Evolutionary conservation across 768 basidiomycete species (phyloP), one percentile per base, ranked within the genome.

Genomic region (Podaxis rugospora): DNA sequence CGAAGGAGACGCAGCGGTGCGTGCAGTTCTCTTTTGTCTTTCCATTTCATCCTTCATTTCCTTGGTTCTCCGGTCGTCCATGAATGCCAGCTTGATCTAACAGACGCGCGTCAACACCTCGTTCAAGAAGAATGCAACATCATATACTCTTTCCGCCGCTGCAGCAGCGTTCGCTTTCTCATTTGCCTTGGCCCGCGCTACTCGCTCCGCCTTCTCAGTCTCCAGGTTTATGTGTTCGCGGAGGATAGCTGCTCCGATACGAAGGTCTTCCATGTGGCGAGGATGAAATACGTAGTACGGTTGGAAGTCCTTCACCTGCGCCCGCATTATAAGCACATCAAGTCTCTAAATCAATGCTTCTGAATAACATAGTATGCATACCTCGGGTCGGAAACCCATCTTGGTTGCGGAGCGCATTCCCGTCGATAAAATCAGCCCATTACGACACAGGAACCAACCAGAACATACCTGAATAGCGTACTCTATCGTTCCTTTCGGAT

Each of bases 331-430:
- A 64, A 25, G 66, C 50, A 7, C 4, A 39, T 59, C 23, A 55
- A 50, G 7, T 23, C 28, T 39, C 44, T 44, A 44, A 16, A 55
- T 46, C 11, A 36, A 44, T 32, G 13, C 4, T 25, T 4, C 27
- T 23, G 23, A 4, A 25, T 25, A 42, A 14, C 13, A 25, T 39
- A 6, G 37, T 7, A 7, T 32, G 57, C 64, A 9, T 67, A 91
- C 90, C 71, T 90, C 81, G 35, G 88, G 83, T 32, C 79, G 74
- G 69, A 93, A 94, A 16, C 91, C 90, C 64, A 92, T 81, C 89
- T 92, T 65, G 16, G 21, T 55, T 35, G 27, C 9, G 13, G 28
- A 37, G 47, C 18, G 5, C 6, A 62, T 58, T 28, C 18, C 27
- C 28, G 47, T 51, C 46, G 49, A 63, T 61, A 49, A 57, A 49